These are phyloP conservation scores for Phalaenopsis aphrodite DNA, from an alignment of 106 monocot species.

Conservation along the genomic window DNA sequence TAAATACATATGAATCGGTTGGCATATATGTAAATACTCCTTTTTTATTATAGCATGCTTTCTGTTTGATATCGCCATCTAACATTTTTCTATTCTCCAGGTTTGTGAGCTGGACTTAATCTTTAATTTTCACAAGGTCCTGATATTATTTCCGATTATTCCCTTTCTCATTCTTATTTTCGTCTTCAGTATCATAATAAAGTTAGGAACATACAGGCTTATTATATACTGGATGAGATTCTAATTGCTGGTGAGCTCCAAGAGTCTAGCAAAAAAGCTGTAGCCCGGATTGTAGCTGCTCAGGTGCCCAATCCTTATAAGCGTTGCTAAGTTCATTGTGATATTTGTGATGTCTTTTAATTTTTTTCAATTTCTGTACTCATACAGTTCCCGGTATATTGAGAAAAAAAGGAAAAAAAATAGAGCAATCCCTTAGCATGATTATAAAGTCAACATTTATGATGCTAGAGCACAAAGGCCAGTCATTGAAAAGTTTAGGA, in stretches of 20 bases:
- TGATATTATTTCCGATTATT: constrained; percentile 2
- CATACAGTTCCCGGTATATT: too few species aligned
- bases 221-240: constrained; percentile 82
- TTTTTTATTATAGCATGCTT: background rate
- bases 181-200: background rate
- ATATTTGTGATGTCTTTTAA: background rate
- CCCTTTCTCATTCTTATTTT: background rate
- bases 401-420: too few species aligned
- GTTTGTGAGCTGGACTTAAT: constrained; percentile 98
- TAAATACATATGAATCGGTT: too few species aligned
- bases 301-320: constrained; percentile 29
- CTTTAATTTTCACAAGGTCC: constrained; percentile 94
- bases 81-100: constrained; percentile 24
- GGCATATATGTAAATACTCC: too few species aligned
- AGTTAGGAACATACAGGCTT: constrained; percentile 45
- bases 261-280: constrained; percentile 82
- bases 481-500: too few species aligned
- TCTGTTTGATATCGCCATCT: background rate
- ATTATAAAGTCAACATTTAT: too few species aligned
- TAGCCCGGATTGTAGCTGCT: constrained; percentile 64
- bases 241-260: constrained; percentile 89
- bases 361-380: too few species aligned
- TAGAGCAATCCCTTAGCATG: too few species aligned
- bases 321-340: background rate
- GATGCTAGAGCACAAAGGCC: too few species aligned